A percentile compares a stretch with the other conserved stretches of the same genome.
phyloP scores from a whole-genome alignment of 441 rosid species.

The Viola pubescens region DNA sequence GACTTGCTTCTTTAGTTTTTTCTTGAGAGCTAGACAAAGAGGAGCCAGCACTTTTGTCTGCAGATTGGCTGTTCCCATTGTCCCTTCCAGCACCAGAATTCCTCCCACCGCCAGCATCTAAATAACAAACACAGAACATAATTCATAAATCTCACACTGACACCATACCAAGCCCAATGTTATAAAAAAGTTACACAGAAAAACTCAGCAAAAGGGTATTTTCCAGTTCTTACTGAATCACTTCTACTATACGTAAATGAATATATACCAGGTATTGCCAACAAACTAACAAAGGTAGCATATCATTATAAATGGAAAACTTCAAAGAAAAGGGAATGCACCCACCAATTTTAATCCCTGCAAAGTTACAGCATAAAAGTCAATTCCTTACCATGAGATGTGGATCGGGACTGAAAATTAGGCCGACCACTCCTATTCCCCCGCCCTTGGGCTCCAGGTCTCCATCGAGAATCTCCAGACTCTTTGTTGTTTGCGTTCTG shows the following conservation, averaged over 20 bases:
- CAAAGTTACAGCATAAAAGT: background rate
- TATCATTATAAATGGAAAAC: conserved; percentile 9
- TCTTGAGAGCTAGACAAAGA: conserved; percentile 39
- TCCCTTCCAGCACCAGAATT: conserved; percentile 39
- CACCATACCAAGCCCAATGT: background rate
- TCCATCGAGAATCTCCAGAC: conserved; percentile 65
- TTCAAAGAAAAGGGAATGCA: conserved; percentile 10
- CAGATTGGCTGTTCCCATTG: conserved; percentile 43
- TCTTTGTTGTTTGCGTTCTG: conserved; percentile 62
- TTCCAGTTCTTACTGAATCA: too few species aligned
- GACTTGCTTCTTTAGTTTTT: conserved; percentile 39
- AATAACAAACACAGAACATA: conserved; percentile 17
- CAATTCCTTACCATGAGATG: conserved; percentile 50
- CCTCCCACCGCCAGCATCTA: conserved; percentile 66
- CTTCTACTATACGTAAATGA: too few species aligned
- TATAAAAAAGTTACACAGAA: background rate
- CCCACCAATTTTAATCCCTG: conserved; percentile 14
- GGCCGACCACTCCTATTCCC: conserved; percentile 59
- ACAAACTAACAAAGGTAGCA: conserved; percentile 4
- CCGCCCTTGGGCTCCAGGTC: conserved; percentile 49
- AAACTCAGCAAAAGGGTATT: background rate
- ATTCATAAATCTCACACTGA: conserved; percentile 1
- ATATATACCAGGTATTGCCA: background rate
- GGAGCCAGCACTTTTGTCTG: conserved; percentile 42
- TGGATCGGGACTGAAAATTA: conserved; percentile 41